These are phyloP conservation scores for Fusarium continuum DNA, from an alignment of 2,329 filamentous ascomycete genomes.

Conservation along the genomic window DNA sequence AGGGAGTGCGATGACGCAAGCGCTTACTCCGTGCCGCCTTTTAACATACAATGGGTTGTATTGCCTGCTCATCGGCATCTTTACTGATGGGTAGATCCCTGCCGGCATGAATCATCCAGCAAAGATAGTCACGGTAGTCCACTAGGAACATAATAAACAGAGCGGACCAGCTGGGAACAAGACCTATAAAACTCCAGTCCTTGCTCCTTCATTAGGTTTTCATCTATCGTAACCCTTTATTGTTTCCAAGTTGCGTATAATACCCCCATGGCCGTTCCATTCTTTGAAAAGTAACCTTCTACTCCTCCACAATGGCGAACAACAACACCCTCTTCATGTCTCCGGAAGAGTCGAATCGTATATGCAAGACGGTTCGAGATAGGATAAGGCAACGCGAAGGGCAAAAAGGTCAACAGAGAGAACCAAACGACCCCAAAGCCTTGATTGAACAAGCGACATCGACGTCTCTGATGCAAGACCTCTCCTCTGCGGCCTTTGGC, in stretches of 20 bases:
- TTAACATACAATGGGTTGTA: not conserved
- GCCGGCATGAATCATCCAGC: not conserved
- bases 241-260: too few relatives aligned
- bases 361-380: constrained; percentile 40
- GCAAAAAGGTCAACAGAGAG: constrained; percentile 32
- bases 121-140: not conserved
- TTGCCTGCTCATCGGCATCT: too few relatives aligned
- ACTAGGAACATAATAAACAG: not conserved
- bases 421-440: constrained; percentile 25
- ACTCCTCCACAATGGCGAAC: constrained; percentile 33
- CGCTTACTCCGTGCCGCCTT: not conserved
- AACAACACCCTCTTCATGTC: constrained; percentile 48
- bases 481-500: constrained; percentile 37
- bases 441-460: constrained; percentile 42
- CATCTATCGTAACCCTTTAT: too few relatives aligned
- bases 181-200: not conserved
- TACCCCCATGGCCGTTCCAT: too few relatives aligned
- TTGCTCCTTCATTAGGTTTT: too few relatives aligned
- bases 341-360: constrained; percentile 43
- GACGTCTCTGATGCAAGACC: constrained; percentile 47
- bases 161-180: not conserved
- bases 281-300: too few relatives aligned
- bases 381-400: constrained; percentile 34
- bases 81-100: not conserved
- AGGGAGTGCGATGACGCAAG: too few relatives aligned